Conservation (phyloP, 1,139 yeast species). For the Neolecta irregularis region DNA sequence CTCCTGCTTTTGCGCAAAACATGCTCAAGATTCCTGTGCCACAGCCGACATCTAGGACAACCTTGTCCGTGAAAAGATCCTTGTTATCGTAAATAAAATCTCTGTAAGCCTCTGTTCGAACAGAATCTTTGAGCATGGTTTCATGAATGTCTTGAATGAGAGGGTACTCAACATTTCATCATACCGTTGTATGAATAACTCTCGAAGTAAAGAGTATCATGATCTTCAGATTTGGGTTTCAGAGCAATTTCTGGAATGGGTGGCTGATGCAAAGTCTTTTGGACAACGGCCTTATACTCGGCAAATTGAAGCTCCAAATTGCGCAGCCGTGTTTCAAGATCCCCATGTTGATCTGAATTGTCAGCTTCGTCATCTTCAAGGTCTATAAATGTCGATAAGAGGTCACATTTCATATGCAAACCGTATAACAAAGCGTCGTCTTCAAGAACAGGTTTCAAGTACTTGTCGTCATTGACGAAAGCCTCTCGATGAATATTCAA, state of each 20-base stretch:
- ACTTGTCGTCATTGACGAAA: conserved; percentile 16
- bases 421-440: conserved; percentile 20
- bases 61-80: conserved; percentile 75
- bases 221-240: conserved; percentile 16
- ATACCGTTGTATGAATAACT: conserved; percentile 93
- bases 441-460: conserved; percentile 18
- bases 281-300: conserved; percentile 13
- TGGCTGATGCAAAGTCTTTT: conserved; percentile 6
- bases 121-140: conserved; percentile 93
- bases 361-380: neutral
- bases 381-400: neutral
- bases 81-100: conserved; percentile 87
- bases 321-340: conserved; percentile 10
- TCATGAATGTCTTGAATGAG: conserved; percentile 83
- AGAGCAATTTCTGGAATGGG: conserved; percentile 1
- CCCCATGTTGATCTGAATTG: too few relatives aligned
- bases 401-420: conserved; percentile 5
- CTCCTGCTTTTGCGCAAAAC: conserved; percentile 47
- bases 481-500: conserved; percentile 10
- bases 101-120: conserved; percentile 82
- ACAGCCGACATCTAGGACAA: conserved; percentile 82
- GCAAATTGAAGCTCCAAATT: conserved; percentile 13
- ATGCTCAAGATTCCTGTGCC: conserved; percentile 48
- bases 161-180: too few relatives aligned
- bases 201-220: conserved; percentile 83